A percentile compares a stretch with the other conserved stretches of the same genome.
These are phyloP conservation scores for Aurinia saxatilis DNA, from an alignment of 345 rosid species.

Conservation along the genomic window DNA sequence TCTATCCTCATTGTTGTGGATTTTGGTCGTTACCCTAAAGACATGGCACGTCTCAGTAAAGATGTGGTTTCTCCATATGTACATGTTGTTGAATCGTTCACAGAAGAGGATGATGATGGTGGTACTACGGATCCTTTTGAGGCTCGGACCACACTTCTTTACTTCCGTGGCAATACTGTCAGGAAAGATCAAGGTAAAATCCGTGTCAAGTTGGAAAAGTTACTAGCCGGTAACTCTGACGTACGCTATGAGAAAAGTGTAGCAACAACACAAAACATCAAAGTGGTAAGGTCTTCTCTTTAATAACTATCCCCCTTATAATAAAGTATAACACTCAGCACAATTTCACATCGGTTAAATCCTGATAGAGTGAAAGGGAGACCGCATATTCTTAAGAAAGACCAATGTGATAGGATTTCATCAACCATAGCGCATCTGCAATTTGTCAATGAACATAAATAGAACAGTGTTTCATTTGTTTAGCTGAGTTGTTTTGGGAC, in stretches of 20 bases:
- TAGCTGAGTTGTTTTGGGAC: background rate
- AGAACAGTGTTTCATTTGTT: background rate
- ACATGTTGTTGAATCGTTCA: constrained; percentile 74
- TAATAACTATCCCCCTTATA: background rate
- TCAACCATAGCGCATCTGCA: background rate
- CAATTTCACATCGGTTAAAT: background rate
- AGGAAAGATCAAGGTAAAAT: constrained; percentile 94
- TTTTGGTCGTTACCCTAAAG: constrained; percentile 73
- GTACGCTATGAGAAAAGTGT: constrained; percentile 58
- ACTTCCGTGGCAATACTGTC: constrained; percentile 83
- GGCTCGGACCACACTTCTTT: constrained; percentile 67
- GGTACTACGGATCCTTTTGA: constrained; percentile 54
- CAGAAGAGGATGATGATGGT: constrained; percentile 54
- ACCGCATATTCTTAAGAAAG: background rate
- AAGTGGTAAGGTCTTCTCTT: constrained; percentile 41
- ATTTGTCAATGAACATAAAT: too few relatives aligned
- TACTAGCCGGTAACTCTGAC: constrained; percentile 57
- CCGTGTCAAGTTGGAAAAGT: constrained; percentile 62
- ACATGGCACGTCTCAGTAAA: constrained; percentile 66
- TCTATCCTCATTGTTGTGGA: constrained; percentile 85
- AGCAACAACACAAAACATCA: constrained; percentile 64
- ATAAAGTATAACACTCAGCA: background rate
- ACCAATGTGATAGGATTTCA: background rate
- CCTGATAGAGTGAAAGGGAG: background rate
- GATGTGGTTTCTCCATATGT: constrained; percentile 94